Evolutionary conservation across 345 rosid species (phyloP).

Genomic region (Arabis hirsuta): DNA sequence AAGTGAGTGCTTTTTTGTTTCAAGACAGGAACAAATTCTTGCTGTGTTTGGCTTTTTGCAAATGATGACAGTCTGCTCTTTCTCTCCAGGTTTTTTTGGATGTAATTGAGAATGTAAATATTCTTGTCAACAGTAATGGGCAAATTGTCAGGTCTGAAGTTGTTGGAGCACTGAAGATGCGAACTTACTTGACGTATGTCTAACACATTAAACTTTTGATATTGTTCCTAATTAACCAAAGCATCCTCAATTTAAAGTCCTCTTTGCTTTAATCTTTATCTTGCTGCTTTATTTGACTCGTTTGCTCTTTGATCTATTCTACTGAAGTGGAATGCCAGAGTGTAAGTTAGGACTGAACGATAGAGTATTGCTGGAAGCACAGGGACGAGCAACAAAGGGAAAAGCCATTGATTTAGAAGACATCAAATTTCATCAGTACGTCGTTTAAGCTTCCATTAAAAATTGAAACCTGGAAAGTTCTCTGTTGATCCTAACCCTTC

Average conservation of each 20-base stretch:
- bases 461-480: background rate
- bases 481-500: slow-evolving; percentile 9
- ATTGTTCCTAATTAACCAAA: background rate
- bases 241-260: background rate
- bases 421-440: slow-evolving; percentile 96
- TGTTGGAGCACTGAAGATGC: slow-evolving; percentile 97
- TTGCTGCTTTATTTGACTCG: slow-evolving; percentile 11
- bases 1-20: slow-evolving; percentile 51
- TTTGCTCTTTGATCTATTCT: slow-evolving; percentile 9
- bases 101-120: slow-evolving; percentile 91
- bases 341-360: slow-evolving; percentile 98
- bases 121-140: slow-evolving; percentile 96
- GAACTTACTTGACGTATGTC: slow-evolving; percentile 85
- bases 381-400: slow-evolving; percentile 91
- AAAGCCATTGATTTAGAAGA: slow-evolving; percentile 98
- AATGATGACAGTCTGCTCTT: slow-evolving; percentile 24
- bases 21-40: background rate
- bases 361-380: slow-evolving; percentile 93
- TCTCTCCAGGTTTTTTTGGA: slow-evolving; percentile 84
- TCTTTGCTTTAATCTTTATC: slow-evolving; percentile 13
- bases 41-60: slow-evolving; percentile 11
- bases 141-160: slow-evolving; percentile 94
- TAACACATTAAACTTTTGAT: slow-evolving; percentile 1
- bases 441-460: background rate
- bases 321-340: slow-evolving; percentile 93